Conservation (phyloP, 2,329 filamentous ascomycete species). For the Colletotrichum gloeosporioides region DNA sequence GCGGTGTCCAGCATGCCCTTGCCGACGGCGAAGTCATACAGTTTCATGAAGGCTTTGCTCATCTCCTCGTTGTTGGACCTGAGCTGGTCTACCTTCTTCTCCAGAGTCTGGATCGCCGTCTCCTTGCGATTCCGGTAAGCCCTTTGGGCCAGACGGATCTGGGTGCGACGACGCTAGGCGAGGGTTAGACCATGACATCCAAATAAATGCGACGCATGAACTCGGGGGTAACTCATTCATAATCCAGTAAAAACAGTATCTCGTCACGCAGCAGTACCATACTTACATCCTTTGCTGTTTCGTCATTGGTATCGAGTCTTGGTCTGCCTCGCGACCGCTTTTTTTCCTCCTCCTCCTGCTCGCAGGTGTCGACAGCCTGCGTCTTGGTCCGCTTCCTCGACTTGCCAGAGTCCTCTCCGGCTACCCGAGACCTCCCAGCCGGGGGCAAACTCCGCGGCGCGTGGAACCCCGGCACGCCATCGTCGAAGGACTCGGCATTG, state of each 20-base stretch:
- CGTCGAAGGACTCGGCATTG: conserved; percentile 51
- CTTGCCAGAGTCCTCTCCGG: conserved; percentile 11
- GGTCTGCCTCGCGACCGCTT: conserved; percentile 76
- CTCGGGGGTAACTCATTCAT: neutral
- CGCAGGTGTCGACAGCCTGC: conserved; percentile 26
- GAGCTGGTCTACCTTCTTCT: conserved; percentile 73
- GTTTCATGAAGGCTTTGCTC: conserved; percentile 71
- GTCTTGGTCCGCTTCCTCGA: conserved; percentile 37
- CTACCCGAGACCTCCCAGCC: conserved; percentile 7
- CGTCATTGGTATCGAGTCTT: conserved; percentile 76
- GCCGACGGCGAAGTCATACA: conserved; percentile 66
- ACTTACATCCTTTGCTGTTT: conserved; percentile 80
- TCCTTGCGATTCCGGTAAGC: conserved; percentile 89
- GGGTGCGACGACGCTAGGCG: conserved; percentile 76
- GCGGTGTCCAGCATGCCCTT: conserved; percentile 63
- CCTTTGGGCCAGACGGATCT: conserved; percentile 85
- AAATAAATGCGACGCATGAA: neutral
- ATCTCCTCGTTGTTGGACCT: conserved; percentile 74
- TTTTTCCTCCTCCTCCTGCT: conserved; percentile 50
- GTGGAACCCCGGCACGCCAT: conserved; percentile 29
- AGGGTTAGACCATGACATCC: conserved; percentile 24
- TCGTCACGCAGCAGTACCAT: neutral
- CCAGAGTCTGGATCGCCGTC: conserved; percentile 75
- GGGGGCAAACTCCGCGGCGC: conserved; percentile 22
- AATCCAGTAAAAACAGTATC: neutral